These are phyloP conservation scores for Quercus ilex DNA, from an alignment of 306 rosid genomes.

Conservation along the genomic window DNA sequence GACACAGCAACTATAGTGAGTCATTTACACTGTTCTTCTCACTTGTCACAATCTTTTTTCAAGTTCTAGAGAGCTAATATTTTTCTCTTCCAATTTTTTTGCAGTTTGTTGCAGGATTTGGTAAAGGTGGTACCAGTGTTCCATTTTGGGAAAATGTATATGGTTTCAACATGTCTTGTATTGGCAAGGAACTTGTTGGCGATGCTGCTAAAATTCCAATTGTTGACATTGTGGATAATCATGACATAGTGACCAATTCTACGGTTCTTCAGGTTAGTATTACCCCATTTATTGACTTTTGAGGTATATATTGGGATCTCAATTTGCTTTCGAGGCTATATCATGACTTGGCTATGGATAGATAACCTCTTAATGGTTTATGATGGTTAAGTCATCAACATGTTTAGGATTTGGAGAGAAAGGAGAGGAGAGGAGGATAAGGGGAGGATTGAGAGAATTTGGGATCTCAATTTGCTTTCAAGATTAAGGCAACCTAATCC, in stretches of 20 bases:
- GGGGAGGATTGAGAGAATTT: no score
- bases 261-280: conserved; percentile 70
- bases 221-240: conserved; percentile 68
- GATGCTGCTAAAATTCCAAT: conserved; percentile 73
- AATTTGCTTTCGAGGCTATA: neutral
- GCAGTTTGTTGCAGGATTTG: conserved; percentile 95
- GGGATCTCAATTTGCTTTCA: no score
- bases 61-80: neutral
- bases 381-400: no score
- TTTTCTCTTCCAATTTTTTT: conserved; percentile 51
- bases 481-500: no score
- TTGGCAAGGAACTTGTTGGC: conserved; percentile 76
- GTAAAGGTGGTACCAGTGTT: conserved; percentile 84
- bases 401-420: no score
- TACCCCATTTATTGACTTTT: neutral
- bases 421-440: no score
- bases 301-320: neutral
- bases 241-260: conserved; percentile 71
- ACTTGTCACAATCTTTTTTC: neutral
- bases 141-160: conserved; percentile 89
- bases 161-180: conserved; percentile 74
- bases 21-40: conserved; percentile 2
- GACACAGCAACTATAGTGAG: conserved; percentile 94
- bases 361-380: no score
- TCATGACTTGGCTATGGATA: no score